A percentile compares a stretch with the other conserved stretches of the same genome.
Conservation (phyloP, 202 grass and related monocot genomes). For the Schoenoplectus triqueter region DNA sequence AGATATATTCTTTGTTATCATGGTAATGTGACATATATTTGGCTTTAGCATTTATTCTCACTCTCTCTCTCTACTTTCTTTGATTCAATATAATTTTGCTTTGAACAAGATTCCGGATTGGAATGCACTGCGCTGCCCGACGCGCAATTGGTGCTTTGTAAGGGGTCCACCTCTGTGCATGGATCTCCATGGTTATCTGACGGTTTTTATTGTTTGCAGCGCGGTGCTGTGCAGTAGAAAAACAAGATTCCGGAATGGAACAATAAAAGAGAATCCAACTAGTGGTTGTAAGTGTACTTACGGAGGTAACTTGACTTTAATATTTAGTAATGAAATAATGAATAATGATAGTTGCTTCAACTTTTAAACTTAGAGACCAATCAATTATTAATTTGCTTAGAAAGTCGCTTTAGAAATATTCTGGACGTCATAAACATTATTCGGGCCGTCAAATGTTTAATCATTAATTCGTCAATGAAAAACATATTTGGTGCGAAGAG, state of each 20-base stretch:
- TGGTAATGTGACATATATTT: neutral
- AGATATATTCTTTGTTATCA: slow-evolving; percentile 39
- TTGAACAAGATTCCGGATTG: slow-evolving; percentile 17
- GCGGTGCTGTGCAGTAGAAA: no score
- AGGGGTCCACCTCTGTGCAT: no score
- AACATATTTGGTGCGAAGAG: neutral
- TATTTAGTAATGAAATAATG: neutral
- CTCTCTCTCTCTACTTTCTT: slow-evolving; percentile 29
- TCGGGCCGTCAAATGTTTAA: neutral
- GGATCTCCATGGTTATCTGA: no score
- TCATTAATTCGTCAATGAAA: no score
- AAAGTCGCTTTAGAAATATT: slow-evolving; percentile 23
- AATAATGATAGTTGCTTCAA: no score
- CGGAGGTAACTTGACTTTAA: neutral
- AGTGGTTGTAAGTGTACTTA: neutral
- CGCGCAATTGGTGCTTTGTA: no score
- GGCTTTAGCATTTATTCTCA: slow-evolving; percentile 31
- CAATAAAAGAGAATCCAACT: neutral
- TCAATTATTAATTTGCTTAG: neutral
- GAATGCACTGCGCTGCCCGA: no score
- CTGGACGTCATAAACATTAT: neutral
- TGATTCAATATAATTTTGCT: slow-evolving; percentile 32
- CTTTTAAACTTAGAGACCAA: no score
- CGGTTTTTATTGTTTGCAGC: no score
- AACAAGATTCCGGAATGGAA: neutral